These are phyloP conservation scores for Kappamyces sp. DNA, from an alignment of 192 early-diverging fungal genomes.

Conservation along the genomic window DNA sequence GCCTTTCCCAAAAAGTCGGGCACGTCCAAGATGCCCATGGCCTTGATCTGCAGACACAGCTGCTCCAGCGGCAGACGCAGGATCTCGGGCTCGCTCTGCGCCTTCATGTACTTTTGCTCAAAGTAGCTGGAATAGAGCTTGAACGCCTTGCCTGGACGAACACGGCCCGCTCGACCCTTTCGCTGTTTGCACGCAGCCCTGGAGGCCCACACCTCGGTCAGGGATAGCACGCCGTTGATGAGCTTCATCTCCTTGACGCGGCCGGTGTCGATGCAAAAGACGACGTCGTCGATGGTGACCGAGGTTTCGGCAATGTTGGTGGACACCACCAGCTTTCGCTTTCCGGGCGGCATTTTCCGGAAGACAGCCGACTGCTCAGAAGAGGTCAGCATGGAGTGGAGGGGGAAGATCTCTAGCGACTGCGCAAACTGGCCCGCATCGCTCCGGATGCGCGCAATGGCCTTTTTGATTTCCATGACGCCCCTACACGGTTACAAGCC, in stretches of 20 bases:
- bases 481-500: constrained; percentile 38
- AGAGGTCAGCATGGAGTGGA: constrained; percentile 55
- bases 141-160: constrained; percentile 68
- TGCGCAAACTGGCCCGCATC: constrained; percentile 1
- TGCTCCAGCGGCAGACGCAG: constrained; percentile 78
- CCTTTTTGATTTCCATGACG: constrained; percentile 52
- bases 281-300: constrained; percentile 65
- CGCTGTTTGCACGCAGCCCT: constrained; percentile 64
- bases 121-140: constrained; percentile 34
- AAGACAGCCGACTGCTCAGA: constrained; percentile 62
- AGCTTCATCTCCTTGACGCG: constrained; percentile 63
- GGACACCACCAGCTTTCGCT: constrained; percentile 69
- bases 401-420: constrained; percentile 38
- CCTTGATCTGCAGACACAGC: constrained; percentile 64
- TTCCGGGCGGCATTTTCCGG: constrained; percentile 33
- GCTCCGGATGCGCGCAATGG: constrained; percentile 52
- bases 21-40: constrained; percentile 31
- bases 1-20: constrained; percentile 34
- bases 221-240: constrained; percentile 23
- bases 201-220: constrained; percentile 65
- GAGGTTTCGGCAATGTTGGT: constrained; percentile 82
- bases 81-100: constrained; percentile 72
- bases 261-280: constrained; percentile 72
- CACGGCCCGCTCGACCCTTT: constrained; percentile 81
- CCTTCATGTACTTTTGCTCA: constrained; percentile 31